Conservation (phyloP, 345 rosid species). For the Combretum micranthum region DNA sequence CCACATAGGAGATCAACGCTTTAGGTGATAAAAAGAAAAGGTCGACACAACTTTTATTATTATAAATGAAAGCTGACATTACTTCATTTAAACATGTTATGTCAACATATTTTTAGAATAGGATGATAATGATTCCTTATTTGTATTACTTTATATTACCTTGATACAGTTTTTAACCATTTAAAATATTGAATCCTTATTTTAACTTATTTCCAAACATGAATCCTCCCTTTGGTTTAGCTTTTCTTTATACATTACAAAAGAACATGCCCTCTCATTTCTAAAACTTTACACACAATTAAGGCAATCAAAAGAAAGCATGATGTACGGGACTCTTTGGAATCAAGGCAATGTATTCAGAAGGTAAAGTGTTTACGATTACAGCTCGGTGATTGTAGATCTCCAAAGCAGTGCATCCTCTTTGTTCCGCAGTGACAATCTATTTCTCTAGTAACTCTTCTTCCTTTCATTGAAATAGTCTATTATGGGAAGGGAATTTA, state of each 20-base stretch:
- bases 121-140: too few relatives aligned
- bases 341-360: constrained; percentile 22
- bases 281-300: constrained; percentile 40
- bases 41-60: too few relatives aligned
- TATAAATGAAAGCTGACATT: too few relatives aligned
- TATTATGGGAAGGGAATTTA: constrained; percentile 42
- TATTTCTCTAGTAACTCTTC: constrained; percentile 36
- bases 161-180: too few relatives aligned
- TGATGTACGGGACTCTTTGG: constrained; percentile 11
- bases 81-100: too few relatives aligned
- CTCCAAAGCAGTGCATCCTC: constrained; percentile 51
- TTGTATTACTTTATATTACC: too few relatives aligned
- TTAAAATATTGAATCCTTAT: too few relatives aligned
- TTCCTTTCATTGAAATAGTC: constrained; percentile 54
- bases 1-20: too few relatives aligned
- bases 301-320: constrained; percentile 3
- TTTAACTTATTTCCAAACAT: too few relatives aligned
- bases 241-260: constrained; percentile 35
- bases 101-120: too few relatives aligned
- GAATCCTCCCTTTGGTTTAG: too few relatives aligned
- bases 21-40: too few relatives aligned
- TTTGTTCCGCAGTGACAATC: constrained; percentile 49
- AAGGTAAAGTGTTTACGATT: constrained; percentile 53
- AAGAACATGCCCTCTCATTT: constrained; percentile 23
- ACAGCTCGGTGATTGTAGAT: constrained; percentile 41